Evolutionary conservation across 495 filamentous ascomycete genomes (phyloP), one percentile per base, ranked within the genome.

Genomic region (Aspergillus homomorphus): DNA sequence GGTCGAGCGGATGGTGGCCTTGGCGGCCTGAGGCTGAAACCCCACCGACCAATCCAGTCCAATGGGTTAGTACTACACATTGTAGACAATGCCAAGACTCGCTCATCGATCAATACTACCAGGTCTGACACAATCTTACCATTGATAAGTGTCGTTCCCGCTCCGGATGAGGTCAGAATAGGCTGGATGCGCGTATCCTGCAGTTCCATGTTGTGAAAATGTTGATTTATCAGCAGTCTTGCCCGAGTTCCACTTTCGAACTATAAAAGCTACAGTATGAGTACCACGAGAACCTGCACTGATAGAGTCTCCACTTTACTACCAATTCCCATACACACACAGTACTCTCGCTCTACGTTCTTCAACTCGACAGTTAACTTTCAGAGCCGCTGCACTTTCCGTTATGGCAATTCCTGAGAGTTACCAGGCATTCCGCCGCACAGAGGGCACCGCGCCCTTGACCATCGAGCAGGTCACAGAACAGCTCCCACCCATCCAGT

Each of bases 401-500:
- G 10, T 38, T 12, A 38, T 38, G 33, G 8, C 33, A 9, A 2
- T 38, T 14, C 33, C 33, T 38, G 6, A 38, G 33, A 38, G 4
- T 12, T 38, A 38, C 33, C 33, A 6, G 12, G 33, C 33, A 12
- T 38, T 9, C 12, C 33, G 33, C 33, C 33, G 33, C 33, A 38
- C 33, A 5, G 33, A 38, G 10, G 33, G 33, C 33, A 38, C 33
- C 4, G 33, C 33, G 33, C 33, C 33, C 12, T 14, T 38, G 10
- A 38, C 33, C 4, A 12, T 38, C 12, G 33, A 38, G 33, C 33
- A 38, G 10, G 24, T 23, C 19, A 23, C 56, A 24, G 57, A 63
- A 50, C 20, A 38, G 2, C 51, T 74, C 24, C 76, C 73, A 6
- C 51, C 44, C 15, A 72, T 72, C 3, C 64, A 66, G 12, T 58